phyloP scores from a whole-genome alignment of 2,329 filamentous ascomycete genomes.

The Zelopaecilomyces penicillatus region DNA sequence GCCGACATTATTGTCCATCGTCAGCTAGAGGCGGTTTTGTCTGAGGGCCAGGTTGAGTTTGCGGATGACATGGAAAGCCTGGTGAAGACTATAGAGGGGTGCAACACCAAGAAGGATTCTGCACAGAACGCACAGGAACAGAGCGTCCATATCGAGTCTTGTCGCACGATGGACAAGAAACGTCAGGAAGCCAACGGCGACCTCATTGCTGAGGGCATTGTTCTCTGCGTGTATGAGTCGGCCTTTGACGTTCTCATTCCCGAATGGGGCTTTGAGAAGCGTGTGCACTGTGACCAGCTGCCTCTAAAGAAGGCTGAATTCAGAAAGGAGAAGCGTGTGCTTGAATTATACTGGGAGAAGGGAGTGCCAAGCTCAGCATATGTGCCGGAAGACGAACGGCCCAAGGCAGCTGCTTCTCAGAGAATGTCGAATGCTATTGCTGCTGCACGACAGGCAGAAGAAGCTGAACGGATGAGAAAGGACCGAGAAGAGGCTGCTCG shows the following conservation, averaged over 20 bases:
- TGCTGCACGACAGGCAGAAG: constrained; percentile 72
- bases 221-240: constrained; percentile 95
- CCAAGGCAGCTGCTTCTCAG: constrained; percentile 68
- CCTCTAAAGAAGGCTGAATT: constrained; percentile 99
- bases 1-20: constrained; percentile 93
- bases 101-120: constrained; percentile 98
- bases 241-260: constrained; percentile 97
- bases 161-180: constrained; percentile 89
- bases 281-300: constrained; percentile 96
- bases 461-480: constrained; percentile 70
- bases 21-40: constrained; percentile 81
- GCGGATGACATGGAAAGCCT: constrained; percentile 81
- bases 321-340: constrained; percentile 85
- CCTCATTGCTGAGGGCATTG: constrained; percentile 89
- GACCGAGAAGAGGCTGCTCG: constrained; percentile 86
- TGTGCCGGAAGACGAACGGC: constrained; percentile 92
- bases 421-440: constrained; percentile 67
- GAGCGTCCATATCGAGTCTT: constrained; percentile 96
- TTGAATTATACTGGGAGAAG: constrained; percentile 99
- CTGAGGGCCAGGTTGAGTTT: constrained; percentile 74
- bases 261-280: constrained; percentile 98
- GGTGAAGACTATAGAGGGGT: constrained; percentile 86
- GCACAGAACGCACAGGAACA: constrained; percentile 96
- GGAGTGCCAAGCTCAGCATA: constrained; percentile 93
- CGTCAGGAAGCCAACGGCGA: constrained; percentile 81